Conservation (phyloP, 306 rosid genomes). For the Acmispon strigosus region DNA sequence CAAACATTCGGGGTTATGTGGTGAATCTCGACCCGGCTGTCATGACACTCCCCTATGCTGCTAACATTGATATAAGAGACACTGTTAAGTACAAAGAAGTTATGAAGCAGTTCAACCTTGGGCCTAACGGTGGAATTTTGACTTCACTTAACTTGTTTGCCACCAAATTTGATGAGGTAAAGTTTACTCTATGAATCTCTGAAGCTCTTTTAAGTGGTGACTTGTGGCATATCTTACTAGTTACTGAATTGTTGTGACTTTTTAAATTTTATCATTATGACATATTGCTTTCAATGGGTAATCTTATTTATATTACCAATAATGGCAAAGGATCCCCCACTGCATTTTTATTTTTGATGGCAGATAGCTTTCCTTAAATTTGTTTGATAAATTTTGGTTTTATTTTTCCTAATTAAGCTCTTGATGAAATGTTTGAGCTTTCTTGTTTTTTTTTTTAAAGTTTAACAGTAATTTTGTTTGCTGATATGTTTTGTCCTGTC, state of each 20-base stretch:
- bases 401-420: background rate
- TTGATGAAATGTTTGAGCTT: background rate
- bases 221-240: background rate
- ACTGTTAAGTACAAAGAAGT: slow-evolving; percentile 91
- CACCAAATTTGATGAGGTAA: slow-evolving; percentile 94
- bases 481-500: background rate
- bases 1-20: slow-evolving; percentile 62
- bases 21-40: slow-evolving; percentile 95
- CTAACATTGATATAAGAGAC: slow-evolving; percentile 88
- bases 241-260: background rate
- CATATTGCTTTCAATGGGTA: background rate
- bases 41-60: slow-evolving; percentile 69
- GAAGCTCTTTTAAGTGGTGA: background rate
- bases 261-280: background rate
- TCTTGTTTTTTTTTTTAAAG: background rate
- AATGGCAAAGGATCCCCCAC: background rate
- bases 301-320: background rate
- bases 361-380: background rate
- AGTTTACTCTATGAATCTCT: background rate
- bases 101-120: slow-evolving; percentile 94
- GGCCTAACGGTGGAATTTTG: slow-evolving; percentile 94
- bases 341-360: background rate
- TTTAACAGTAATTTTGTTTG: background rate
- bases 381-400: background rate
- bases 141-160: slow-evolving; percentile 95